These are phyloP conservation scores for Ustilago cynodontis DNA, from an alignment of 1,284 basidiomycete genomes.

Conservation along the genomic window DNA sequence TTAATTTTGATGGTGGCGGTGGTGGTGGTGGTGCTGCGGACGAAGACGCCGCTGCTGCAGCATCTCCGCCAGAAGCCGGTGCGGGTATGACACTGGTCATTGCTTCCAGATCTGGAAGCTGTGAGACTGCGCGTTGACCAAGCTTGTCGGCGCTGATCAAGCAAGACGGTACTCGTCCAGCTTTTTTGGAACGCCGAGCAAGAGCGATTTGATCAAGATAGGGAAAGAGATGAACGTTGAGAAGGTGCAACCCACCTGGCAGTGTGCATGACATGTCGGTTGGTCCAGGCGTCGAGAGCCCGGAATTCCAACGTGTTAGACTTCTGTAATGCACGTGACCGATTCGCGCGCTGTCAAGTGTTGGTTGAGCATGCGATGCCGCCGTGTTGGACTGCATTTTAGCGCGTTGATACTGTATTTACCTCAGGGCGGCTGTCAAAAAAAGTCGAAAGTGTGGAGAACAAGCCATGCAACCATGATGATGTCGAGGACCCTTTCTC, in stretches of 20 bases:
- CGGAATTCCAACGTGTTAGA: slow-evolving; percentile 20
- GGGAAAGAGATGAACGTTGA: not conserved
- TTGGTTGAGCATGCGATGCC: slow-evolving; percentile 6
- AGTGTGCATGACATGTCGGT: slow-evolving; percentile 22
- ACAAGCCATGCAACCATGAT: not conserved
- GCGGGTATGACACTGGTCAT: slow-evolving; percentile 23
- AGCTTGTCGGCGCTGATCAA: not conserved
- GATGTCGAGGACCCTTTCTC: not conserved
- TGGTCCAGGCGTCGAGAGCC: slow-evolving; percentile 16
- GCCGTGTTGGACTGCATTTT: not conserved
- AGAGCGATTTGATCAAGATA: not conserved
- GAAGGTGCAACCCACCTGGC: slow-evolving; percentile 20
- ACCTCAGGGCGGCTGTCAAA: slow-evolving; percentile 4
- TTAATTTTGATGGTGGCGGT: slow-evolving; percentile 14
- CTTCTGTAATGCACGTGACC: slow-evolving; percentile 23
- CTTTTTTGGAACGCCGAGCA: not conserved
- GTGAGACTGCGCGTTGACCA: not conserved
- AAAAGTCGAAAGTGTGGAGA: not conserved
- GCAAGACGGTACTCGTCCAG: not conserved
- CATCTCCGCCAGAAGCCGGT: slow-evolving; percentile 9
- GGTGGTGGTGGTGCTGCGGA: slow-evolving; percentile 18
- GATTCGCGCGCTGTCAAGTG: slow-evolving; percentile 16
- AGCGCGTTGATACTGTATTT: slow-evolving; percentile 29
- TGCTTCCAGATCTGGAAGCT: slow-evolving; percentile 6
- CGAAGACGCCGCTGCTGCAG: slow-evolving; percentile 3